A percentile compares a stretch with the other conserved stretches of the same genome.
These are phyloP conservation scores for Trifolium repens DNA, from an alignment of 306 rosid species.

Conservation along the genomic window DNA sequence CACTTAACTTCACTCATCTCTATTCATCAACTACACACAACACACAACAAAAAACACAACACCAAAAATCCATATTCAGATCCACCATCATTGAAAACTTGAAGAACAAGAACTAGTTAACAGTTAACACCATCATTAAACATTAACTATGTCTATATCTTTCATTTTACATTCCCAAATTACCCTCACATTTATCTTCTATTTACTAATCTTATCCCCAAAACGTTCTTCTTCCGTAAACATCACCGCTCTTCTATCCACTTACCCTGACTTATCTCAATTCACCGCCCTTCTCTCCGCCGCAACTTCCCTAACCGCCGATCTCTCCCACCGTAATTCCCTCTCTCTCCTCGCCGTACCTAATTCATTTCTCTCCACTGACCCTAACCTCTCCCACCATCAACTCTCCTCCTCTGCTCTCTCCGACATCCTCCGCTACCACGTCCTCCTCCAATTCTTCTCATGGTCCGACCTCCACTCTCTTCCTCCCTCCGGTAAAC, in stretches of 20 bases:
- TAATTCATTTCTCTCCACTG: conserved; percentile 56
- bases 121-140: neutral
- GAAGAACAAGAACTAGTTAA: too few relatives aligned
- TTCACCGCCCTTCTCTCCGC: conserved; percentile 69
- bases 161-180: conserved; percentile 52
- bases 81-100: neutral
- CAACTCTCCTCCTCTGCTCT: conserved; percentile 65
- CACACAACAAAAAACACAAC: neutral
- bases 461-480: conserved; percentile 71
- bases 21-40: neutral
- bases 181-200: conserved; percentile 48
- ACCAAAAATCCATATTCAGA: neutral
- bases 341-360: conserved; percentile 94
- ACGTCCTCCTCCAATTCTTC: conserved; percentile 84
- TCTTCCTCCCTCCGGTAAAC: conserved; percentile 75
- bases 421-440: conserved; percentile 90
- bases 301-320: conserved; percentile 55
- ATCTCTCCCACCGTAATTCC: conserved; percentile 71
- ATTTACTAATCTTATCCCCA: conserved; percentile 43
- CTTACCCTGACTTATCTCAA: conserved; percentile 75
- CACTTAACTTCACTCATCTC: conserved; percentile 1
- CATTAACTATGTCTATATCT: neutral
- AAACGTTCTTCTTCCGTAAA: conserved; percentile 51
- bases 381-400: conserved; percentile 49
- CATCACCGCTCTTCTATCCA: conserved; percentile 79